phyloP scores from a whole-genome alignment of 208 protist genomes.

The Wallacemonas sp. region DNA sequence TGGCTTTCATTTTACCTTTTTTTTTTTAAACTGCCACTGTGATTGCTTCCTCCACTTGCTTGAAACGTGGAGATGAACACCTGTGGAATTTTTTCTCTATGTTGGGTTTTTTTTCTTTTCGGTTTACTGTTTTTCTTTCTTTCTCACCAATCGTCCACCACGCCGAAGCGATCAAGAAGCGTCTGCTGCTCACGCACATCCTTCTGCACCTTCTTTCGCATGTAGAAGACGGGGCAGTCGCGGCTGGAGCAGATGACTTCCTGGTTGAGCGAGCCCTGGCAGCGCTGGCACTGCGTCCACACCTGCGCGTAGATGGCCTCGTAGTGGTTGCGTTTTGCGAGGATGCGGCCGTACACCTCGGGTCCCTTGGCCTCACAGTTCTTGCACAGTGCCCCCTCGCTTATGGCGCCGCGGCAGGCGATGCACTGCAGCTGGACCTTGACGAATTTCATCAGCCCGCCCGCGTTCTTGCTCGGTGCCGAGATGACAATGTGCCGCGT shows the following conservation, averaged over 20 bases:
- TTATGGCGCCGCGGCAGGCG: slow-evolving; percentile 90
- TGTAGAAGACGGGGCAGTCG: slow-evolving; percentile 99
- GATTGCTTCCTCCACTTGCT: no score
- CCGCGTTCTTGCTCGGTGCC: slow-evolving; percentile 90
- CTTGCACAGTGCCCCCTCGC: slow-evolving; percentile 91
- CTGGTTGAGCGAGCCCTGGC: slow-evolving; percentile 97
- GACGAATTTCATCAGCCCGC: slow-evolving; percentile 98
- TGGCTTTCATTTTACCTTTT: no score
- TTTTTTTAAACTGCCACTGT: no score
- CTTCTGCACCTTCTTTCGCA: slow-evolving; percentile 99
- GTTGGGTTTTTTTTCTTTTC: slow-evolving; percentile 15
- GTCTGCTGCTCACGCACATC: slow-evolving; percentile 95
- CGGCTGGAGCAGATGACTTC: slow-evolving; percentile 96
- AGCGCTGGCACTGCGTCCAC: slow-evolving; percentile 99
- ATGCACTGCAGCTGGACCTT: slow-evolving; percentile 96
- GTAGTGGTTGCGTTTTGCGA: slow-evolving; percentile 92
- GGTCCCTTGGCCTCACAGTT: slow-evolving; percentile 88
- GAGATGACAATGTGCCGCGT: slow-evolving; percentile 95
- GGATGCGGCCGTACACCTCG: slow-evolving; percentile 93
- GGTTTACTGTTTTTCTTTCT: no score
- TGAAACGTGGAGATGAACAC: not conserved
- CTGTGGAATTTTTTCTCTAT: not conserved
- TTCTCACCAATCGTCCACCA: slow-evolving; percentile 93
- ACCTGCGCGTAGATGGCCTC: slow-evolving; percentile 96
- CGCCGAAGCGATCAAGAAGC: slow-evolving; percentile 94